Base-by-base conservation (phyloP, 768 basidiomycete species). In the Naematelia aurantialba region DNA sequence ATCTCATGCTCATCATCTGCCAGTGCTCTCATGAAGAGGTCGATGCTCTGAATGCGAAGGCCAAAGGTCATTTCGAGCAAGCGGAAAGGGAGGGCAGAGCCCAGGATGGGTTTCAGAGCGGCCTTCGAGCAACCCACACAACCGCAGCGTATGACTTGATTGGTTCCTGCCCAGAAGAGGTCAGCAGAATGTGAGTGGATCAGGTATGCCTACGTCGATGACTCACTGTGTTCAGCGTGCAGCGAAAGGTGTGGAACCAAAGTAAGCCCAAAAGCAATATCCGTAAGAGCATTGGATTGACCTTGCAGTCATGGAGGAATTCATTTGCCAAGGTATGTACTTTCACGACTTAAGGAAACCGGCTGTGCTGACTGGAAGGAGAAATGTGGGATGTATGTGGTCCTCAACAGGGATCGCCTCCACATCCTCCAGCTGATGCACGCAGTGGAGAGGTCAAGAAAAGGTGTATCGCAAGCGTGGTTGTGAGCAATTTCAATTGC, bases 291-390 rank as follows among this genome's bases (percentile, higher is more conserved):
- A n/a, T n/a, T n/a, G n/a, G n/a, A n/a, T n/a, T n/a, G n/a, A n/a
- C n/a, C n/a, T 24, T 1, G 21, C 27, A 60, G 62, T 64, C 45
- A 64, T 64, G 62, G 62, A 56, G 29, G 62, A 64, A 34, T 64
- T 64, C 51, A 42, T 64, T 8, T 19, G 45, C 25, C 45, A 60
- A 44, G 54, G 59, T 60, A 47, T 49, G 59, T 8, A 39, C 17
- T 56, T 10, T 11, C 12, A 19, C 31, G 30, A 13, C 3, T 8
- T 19, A 17, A 3, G 25, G 11, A 25, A 26, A 24, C 12, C 24
- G 27, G 8, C n/a, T 21, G 12, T 52, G 31, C 25, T 52, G 14
- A 48, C 30, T 52, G 27, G n/a, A n/a, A n/a, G 25, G 48, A 56
- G 62, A 64, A 44, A 47, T 31, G 10, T 64, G 62, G 62, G 62